phyloP scores from a whole-genome alignment of 306 rosid genomes.

The Corylus heterophylla region DNA sequence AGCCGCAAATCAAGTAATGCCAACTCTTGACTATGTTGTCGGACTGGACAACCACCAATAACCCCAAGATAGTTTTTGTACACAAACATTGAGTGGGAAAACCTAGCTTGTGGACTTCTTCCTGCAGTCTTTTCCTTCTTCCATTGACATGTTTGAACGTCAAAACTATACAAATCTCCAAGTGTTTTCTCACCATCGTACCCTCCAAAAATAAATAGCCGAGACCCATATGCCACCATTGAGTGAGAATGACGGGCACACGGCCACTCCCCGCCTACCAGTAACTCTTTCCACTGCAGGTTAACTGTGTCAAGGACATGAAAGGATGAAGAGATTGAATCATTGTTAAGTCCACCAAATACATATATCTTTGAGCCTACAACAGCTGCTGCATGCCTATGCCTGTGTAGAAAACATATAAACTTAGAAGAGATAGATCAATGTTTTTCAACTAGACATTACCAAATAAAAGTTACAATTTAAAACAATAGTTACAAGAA shows the following conservation, averaged over 20 bases:
- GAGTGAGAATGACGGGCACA: constrained; percentile 90
- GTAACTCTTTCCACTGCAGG: constrained; percentile 66
- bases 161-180: constrained; percentile 77
- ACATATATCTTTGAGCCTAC: constrained; percentile 73
- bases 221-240: constrained; percentile 75
- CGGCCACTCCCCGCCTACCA: constrained; percentile 63
- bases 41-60: constrained; percentile 92
- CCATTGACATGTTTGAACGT: constrained; percentile 67
- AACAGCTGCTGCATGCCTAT: constrained; percentile 87
- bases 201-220: constrained; percentile 75
- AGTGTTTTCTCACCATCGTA: constrained; percentile 76
- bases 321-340: constrained; percentile 63
- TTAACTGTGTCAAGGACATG: constrained; percentile 59
- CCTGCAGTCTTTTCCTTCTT: constrained; percentile 63
- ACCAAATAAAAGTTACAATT: background rate
- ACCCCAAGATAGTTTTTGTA: constrained; percentile 69
- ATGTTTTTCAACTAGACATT: constrained; percentile 8
- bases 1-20: constrained; percentile 73
- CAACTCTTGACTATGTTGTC: constrained; percentile 71
- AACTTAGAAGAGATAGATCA: constrained; percentile 2
- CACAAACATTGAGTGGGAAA: constrained; percentile 87
- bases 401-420: constrained; percentile 54
- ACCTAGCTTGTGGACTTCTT: constrained; percentile 83
- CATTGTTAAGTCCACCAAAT: constrained; percentile 87
- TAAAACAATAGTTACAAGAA: background rate